phyloP scores from a whole-genome alignment of 495 filamentous ascomycete species.

The Daldinia loculata region DNA sequence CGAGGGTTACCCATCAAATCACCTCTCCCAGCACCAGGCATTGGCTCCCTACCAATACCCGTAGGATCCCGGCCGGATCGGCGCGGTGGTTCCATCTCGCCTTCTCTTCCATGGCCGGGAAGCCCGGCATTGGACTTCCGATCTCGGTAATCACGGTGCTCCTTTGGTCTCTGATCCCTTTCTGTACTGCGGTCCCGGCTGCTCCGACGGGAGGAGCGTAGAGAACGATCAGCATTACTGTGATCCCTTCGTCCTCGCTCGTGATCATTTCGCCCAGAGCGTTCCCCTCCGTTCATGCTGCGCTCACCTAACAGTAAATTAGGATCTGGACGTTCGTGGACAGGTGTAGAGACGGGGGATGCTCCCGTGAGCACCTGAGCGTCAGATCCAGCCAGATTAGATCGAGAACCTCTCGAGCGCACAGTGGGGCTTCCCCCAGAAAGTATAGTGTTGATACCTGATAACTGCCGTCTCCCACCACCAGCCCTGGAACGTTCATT shows the following conservation, averaged over 20 bases:
- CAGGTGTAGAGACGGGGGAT: constrained; percentile 56
- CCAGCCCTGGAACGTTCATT: constrained; percentile 57
- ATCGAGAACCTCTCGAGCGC: constrained; percentile 51
- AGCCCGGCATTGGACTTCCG: constrained; percentile 46
- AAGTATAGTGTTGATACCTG: constrained; percentile 62
- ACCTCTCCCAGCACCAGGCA: constrained; percentile 44
- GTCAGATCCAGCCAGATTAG: constrained; percentile 55
- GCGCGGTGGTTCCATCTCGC: constrained; percentile 46
- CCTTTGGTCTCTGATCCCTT: constrained; percentile 51
- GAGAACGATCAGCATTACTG: constrained; percentile 52
- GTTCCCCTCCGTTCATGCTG: constrained; percentile 48
- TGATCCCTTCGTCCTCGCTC: constrained; percentile 58
- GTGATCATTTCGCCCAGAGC: constrained; percentile 50
- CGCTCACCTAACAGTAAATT: constrained; percentile 44
- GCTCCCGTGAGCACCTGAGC: constrained; percentile 58
- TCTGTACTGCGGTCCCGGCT: constrained; percentile 55
- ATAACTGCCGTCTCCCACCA: constrained; percentile 53
- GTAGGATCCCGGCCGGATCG: constrained; percentile 46
- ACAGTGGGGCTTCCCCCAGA: constrained; percentile 49
- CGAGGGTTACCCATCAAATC: constrained; percentile 48
- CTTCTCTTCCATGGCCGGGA: constrained; percentile 41
- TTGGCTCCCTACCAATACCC: constrained; percentile 34
- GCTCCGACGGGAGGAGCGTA: constrained; percentile 52
- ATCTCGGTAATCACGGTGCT: constrained; percentile 50
- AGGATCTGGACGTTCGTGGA: constrained; percentile 54